Evolutionary conservation across 176 grass and related monocot genomes (phyloP), one percentile per base, ranked within the genome.

Genomic region (Ananas comosus): DNA sequence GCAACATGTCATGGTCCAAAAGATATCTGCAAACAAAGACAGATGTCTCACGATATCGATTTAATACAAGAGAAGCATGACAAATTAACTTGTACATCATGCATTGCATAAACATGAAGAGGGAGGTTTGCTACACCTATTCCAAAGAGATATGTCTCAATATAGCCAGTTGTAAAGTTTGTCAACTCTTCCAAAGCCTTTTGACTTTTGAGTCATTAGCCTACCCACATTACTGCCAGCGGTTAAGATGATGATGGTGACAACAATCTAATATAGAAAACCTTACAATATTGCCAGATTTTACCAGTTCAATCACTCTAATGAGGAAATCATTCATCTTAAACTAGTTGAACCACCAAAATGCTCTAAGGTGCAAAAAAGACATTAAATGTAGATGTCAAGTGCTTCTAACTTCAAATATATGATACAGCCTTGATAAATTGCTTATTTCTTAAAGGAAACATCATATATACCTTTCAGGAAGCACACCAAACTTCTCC

Each of bases 401-500:
- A 10, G 56, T 10, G 2, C 56, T 61, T 18, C 33, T 42, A 42
- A 42, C 33, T 42, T 42, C 0, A 4, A 6, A 42, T 42, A 18
- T 19, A 61, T 61, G 16, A 61, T 22, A 19, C 21, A 22, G 1
- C 13, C 56, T 61, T 61, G 13, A 61, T 18, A 61, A 18, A 18
- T 61, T n/a, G 19, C 16, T 59, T 59, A 59, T 59, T 59, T 18
- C 4, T 10, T 21, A 9, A 22, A 10, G 16, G 16, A 61, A 22
- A 61, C n/a, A 61, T 61, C 51, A 72, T 70, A 80, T 68, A 57
- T 87, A 97, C 89, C 93, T 92, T 85, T 97, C 93, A 74, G 93
- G 93, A 66, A 97, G 71, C 18, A 97, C 86, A 67, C 89, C 93
- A 75, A 92, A 97, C 65, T 74, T 92, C 79, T 97, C 73, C 93